Conservation (phyloP, 352 stramenopile species). For the Globisporangium nunn region DNA sequence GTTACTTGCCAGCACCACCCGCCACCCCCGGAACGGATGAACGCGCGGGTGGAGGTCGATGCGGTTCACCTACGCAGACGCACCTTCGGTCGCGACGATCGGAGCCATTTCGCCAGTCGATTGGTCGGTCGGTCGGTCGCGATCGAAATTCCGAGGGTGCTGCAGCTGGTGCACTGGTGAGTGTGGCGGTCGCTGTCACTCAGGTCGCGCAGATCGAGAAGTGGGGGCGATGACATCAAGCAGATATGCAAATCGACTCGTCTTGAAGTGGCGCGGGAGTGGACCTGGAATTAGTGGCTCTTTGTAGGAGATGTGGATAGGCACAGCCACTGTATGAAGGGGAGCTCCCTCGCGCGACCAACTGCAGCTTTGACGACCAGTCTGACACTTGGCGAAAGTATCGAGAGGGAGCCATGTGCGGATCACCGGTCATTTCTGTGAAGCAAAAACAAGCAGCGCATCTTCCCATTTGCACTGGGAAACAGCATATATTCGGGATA, state of each 20-base stretch:
- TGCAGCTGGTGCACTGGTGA: background rate
- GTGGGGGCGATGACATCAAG: conserved; percentile 8
- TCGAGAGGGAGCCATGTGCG: background rate
- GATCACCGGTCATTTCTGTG: background rate
- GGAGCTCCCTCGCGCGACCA: background rate
- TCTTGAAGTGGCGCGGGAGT: background rate
- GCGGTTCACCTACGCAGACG: background rate
- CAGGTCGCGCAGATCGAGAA: background rate
- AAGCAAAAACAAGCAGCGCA: background rate
- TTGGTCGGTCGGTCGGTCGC: background rate
- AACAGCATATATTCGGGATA: background rate
- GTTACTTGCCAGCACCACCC: background rate
- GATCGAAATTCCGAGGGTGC: conserved; percentile 6
- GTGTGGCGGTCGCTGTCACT: too few relatives aligned
- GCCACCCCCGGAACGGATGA: background rate
- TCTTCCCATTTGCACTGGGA: background rate
- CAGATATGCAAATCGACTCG: background rate
- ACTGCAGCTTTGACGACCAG: background rate
- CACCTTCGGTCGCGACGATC: conserved; percentile 8
- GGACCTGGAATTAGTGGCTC: too few relatives aligned
- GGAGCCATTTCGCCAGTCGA: conserved; percentile 4
- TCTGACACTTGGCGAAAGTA: background rate
- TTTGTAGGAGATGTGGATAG: too few relatives aligned
- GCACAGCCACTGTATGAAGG: too few relatives aligned
- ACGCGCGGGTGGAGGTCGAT: too few relatives aligned